Conservation (phyloP, 2,329 filamentous ascomycete genomes). For the Cryphonectria naterciae region DNA sequence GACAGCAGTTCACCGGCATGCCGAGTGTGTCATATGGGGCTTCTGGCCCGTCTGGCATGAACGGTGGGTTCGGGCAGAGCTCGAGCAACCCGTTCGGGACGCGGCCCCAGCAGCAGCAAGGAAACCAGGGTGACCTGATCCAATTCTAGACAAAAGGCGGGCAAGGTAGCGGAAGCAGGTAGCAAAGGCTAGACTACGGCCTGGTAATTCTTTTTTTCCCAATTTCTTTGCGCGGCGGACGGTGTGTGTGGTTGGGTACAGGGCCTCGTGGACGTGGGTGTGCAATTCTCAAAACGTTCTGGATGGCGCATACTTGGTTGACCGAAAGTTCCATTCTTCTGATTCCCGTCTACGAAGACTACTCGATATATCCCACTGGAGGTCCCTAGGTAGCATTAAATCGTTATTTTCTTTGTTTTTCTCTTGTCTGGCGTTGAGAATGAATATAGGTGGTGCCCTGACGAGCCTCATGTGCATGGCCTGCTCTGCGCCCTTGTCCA, state of each 20-base stretch:
- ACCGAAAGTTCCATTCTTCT: slow-evolving; percentile 12
- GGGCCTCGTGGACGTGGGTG: slow-evolving; percentile 8
- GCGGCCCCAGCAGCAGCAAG: slow-evolving; percentile 55
- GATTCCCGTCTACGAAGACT: slow-evolving; percentile 17
- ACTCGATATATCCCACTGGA: slow-evolving; percentile 24
- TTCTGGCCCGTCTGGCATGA: slow-evolving; percentile 61
- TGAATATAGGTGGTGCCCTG: not conserved
- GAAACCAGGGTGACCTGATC: slow-evolving; percentile 55
- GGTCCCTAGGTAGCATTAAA: slow-evolving; percentile 30
- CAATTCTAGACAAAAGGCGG: slow-evolving; percentile 53
- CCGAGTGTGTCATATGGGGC: slow-evolving; percentile 62
- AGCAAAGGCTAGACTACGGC: not conserved
- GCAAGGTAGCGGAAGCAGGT: not conserved
- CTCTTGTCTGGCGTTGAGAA: not conserved
- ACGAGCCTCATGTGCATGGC: not conserved
- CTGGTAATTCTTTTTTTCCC: slow-evolving; percentile 3
- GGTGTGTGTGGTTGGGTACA: slow-evolving; percentile 5
- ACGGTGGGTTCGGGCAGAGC: slow-evolving; percentile 48
- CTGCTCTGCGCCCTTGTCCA: not conserved
- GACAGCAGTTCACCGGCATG: slow-evolving; percentile 81
- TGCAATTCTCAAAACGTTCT: slow-evolving; percentile 16
- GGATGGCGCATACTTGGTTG: slow-evolving; percentile 24
- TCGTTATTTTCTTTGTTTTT: slow-evolving; percentile 16
- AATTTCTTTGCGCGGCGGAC: not conserved
- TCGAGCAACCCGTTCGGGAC: slow-evolving; percentile 64